Evolutionary conservation across 2,329 filamentous ascomycete species (phyloP).

Genomic region (Pezicula neosporulosa): DNA sequence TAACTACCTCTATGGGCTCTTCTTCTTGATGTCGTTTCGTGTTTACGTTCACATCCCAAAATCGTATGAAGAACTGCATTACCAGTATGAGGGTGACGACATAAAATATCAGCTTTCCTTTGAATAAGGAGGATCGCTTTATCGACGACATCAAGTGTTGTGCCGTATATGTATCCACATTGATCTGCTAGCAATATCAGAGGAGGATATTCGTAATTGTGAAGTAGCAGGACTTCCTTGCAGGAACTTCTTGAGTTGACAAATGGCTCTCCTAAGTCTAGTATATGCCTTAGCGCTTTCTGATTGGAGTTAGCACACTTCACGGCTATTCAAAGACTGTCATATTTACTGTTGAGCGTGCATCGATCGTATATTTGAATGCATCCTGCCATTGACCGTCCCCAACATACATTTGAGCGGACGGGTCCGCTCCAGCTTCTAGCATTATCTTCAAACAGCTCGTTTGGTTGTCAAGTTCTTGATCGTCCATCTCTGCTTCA

Average conservation of each 20-base stretch:
- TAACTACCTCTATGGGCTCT: not conserved
- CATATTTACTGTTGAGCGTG: constrained; percentile 2
- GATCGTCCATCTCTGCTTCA: not conserved
- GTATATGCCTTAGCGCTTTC: constrained; percentile 5
- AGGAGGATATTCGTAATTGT: not conserved
- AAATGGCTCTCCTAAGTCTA: constrained; percentile 11
- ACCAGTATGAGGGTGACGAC: not conserved
- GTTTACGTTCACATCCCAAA: constrained; percentile 1
- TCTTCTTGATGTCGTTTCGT: not conserved
- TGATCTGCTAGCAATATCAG: constrained; percentile 3
- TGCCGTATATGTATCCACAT: constrained; percentile 1
- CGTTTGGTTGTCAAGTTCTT: not conserved
- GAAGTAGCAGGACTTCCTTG: not conserved
- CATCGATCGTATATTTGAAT: not conserved
- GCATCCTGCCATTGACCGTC: not conserved
- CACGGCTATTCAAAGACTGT: not conserved
- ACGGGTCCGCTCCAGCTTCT: constrained; percentile 10
- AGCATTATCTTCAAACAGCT: constrained; percentile 8
- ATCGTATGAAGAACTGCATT: constrained; percentile 13
- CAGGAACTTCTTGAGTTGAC: constrained; percentile 1
- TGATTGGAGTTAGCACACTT: constrained; percentile 5
- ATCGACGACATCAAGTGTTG: constrained; percentile 6
- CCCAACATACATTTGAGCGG: not conserved
- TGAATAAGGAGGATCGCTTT: constrained; percentile 15
- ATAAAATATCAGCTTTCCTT: constrained; percentile 7